phyloP scores from a whole-genome alignment of 768 basidiomycete genomes.

The Favolaschia claudopus region DNA sequence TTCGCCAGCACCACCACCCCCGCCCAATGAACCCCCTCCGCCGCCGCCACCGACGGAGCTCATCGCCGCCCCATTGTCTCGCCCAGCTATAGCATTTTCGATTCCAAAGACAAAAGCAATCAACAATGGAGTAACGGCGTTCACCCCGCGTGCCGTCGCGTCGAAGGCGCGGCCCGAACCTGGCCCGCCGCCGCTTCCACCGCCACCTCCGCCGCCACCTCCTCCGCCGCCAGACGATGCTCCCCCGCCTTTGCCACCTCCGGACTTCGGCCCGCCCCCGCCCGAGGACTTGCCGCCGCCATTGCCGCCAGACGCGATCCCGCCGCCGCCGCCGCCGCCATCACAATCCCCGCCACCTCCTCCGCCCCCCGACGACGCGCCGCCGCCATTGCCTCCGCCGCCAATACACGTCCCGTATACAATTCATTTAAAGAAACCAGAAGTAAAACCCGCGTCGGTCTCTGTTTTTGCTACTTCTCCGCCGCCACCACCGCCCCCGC shows the following conservation, averaged over 20 bases:
- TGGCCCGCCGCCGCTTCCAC: constrained; percentile 38
- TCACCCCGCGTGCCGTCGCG: constrained; percentile 25
- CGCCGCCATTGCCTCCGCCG: constrained; percentile 22
- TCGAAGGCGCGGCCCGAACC: constrained; percentile 13
- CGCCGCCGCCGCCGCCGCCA: constrained; percentile 47
- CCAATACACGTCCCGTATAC: constrained; percentile 20
- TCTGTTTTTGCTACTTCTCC: constrained; percentile 22
- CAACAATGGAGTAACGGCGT: constrained; percentile 24
- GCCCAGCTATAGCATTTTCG: constrained; percentile 38
- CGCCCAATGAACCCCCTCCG: constrained; percentile 36
- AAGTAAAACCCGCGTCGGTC: neutral
- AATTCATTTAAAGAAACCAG: constrained; percentile 21
- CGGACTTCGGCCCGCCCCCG: constrained; percentile 8
- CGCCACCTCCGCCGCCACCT: constrained; percentile 39
- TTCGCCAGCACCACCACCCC: constrained; percentile 33
- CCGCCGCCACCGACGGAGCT: constrained; percentile 39
- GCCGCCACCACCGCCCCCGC: constrained; percentile 35
- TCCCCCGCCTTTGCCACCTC: constrained; percentile 37
- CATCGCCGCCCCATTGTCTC: constrained; percentile 36
- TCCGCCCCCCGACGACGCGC: constrained; percentile 40
- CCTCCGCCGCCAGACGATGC: constrained; percentile 29
- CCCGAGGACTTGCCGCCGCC: too few relatives aligned
- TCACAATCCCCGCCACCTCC: constrained; percentile 44
- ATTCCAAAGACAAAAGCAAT: constrained; percentile 35
- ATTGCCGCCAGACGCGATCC: too few relatives aligned